Conservation (phyloP, 805 yeast species). For the Zygosaccharomyces gambellarensis region DNA sequence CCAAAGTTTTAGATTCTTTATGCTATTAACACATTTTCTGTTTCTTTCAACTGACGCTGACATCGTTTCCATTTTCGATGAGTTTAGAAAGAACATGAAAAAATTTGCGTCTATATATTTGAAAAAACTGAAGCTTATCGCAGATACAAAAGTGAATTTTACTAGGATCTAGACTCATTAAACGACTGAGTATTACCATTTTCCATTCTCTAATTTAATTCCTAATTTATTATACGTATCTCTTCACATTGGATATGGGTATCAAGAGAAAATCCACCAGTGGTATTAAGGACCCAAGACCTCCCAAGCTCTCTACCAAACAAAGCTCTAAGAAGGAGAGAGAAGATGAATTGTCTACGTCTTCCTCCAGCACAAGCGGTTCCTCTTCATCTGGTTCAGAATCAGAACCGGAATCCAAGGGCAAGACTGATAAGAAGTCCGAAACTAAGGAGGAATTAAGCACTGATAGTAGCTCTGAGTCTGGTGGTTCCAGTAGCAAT, state of each 20-base stretch:
- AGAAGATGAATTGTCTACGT: slow-evolving; percentile 14
- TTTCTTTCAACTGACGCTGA: background rate
- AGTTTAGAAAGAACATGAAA: slow-evolving; percentile 5
- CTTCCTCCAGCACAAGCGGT: slow-evolving; percentile 4
- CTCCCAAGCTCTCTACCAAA: slow-evolving; percentile 31
- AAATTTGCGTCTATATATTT: slow-evolving; percentile 5
- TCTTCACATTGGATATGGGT: slow-evolving; percentile 10
- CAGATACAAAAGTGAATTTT: background rate
- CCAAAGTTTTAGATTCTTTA: background rate
- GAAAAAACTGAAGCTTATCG: slow-evolving; percentile 10
- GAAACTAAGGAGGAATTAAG: slow-evolving; percentile 1
- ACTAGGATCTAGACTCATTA: background rate
- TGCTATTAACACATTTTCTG: background rate
- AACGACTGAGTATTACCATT: background rate
- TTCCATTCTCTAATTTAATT: background rate
- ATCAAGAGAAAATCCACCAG: slow-evolving; percentile 14
- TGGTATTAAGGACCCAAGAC: slow-evolving; percentile 14
- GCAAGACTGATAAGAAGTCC: background rate
- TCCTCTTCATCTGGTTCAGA: slow-evolving; percentile 41
- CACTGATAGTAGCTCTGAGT: slow-evolving; percentile 5
- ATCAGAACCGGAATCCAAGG: slow-evolving; percentile 39
- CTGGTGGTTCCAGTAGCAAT: slow-evolving; percentile 3
- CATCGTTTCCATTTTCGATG: background rate
- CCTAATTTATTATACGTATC: background rate
- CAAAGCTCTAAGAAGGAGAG: slow-evolving; percentile 17